Percentiles rank a stretch among this genome's conserved stretches.
Conservation (phyloP, 73 alveolate genomes). For the Blepharisma japonicum region DNA sequence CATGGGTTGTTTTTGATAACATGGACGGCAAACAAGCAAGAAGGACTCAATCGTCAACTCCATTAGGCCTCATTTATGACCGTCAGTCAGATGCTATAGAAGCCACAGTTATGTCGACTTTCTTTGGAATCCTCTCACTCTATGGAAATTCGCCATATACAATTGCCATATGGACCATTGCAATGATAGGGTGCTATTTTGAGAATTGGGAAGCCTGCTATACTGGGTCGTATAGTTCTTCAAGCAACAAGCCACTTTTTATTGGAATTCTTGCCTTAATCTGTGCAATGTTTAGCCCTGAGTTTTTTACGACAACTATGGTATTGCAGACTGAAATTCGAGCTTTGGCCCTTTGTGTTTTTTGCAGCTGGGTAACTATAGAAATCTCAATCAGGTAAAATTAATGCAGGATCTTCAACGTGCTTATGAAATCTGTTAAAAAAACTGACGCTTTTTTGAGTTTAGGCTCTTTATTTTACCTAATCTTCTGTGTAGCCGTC, state of each 20-base stretch:
- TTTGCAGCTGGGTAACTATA: too few species aligned
- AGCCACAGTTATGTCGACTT: not conserved
- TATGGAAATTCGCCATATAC: not conserved
- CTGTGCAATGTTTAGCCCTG: too few species aligned
- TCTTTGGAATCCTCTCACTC: conserved; percentile 5
- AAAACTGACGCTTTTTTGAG: not conserved
- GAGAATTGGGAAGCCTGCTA: conserved; percentile 39
- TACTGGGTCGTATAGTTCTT: conserved; percentile 39
- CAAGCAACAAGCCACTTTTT: conserved; percentile 35
- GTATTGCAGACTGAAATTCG: too few species aligned
- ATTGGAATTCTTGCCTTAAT: not conserved
- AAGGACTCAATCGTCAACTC: conserved; percentile 65
- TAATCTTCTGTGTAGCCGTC: not conserved
- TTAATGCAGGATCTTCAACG: not conserved
- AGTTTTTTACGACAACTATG: too few species aligned
- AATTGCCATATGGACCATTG: not conserved
- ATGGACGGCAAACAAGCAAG: conserved; percentile 89
- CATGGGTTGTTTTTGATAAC: conserved; percentile 51
- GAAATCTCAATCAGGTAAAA: not conserved
- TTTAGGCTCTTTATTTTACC: not conserved
- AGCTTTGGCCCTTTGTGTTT: too few species aligned
- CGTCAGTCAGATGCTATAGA: conserved; percentile 60
- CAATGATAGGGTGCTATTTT: conserved; percentile 39
- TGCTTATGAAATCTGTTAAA: not conserved
- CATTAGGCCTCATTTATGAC: conserved; percentile 78